Conservation (phyloP, 768 basidiomycete genomes). For the Termitomyces sp. region DNA sequence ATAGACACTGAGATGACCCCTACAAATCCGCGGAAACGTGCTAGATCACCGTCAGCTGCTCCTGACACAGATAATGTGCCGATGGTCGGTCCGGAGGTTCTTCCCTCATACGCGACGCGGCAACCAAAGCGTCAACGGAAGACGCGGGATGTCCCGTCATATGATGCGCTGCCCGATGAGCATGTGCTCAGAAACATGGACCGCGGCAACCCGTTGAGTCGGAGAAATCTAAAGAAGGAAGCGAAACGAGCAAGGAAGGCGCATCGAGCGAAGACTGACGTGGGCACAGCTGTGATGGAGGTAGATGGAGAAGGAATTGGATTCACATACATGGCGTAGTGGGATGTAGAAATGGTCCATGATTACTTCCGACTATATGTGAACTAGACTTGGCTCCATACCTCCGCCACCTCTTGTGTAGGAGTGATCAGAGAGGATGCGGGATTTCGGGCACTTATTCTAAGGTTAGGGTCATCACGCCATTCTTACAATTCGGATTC, state of each 20-base stretch:
- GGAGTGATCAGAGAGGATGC: too few species aligned
- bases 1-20: conserved; percentile 26
- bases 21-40: conserved; percentile 30
- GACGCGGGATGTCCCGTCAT: conserved; percentile 46
- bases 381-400: not conserved
- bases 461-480: conserved; percentile 17
- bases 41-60: conserved; percentile 27
- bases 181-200: conserved; percentile 43
- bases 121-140: conserved; percentile 59
- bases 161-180: conserved; percentile 44
- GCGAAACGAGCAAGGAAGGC: conserved; percentile 58
- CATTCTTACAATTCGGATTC: conserved; percentile 6
- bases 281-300: conserved; percentile 32
- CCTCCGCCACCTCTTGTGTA: too few species aligned
- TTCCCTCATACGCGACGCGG: conserved; percentile 21
- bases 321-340: conserved; percentile 39
- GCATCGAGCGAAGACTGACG: conserved; percentile 25
- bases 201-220: conserved; percentile 46
- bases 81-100: conserved; percentile 12
- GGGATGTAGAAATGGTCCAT: not conserved
- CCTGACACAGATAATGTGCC: conserved; percentile 8
- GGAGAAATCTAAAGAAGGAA: conserved; percentile 56
- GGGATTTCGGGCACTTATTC: conserved; percentile 3
- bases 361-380: not conserved
- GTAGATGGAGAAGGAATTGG: conserved; percentile 39